phyloP scores from a whole-genome alignment of 73 alveolate species.

The Tetrahymena borealis region DNA sequence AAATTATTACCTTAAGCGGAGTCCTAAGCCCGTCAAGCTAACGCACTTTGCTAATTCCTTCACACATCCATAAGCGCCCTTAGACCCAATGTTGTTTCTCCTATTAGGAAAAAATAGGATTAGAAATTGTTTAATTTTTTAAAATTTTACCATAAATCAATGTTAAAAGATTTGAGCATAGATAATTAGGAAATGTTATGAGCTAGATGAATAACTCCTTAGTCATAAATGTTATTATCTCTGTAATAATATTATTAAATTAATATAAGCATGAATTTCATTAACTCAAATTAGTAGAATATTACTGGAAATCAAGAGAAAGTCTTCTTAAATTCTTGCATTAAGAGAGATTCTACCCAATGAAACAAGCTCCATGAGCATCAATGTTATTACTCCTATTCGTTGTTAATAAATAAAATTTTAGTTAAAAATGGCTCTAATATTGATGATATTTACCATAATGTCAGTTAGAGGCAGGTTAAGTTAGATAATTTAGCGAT shows the following conservation, averaged over 20 bases:
- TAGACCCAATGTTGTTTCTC: neutral
- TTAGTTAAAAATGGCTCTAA: neutral
- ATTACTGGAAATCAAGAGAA: neutral
- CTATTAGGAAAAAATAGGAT: neutral
- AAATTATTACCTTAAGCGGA: neutral
- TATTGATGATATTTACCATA: neutral
- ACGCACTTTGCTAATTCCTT: neutral
- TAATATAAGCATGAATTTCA: neutral
- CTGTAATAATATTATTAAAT: neutral
- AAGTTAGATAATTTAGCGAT: neutral
- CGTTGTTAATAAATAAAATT: neutral
- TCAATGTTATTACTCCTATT: neutral
- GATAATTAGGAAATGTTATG: neutral
- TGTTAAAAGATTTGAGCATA: neutral
- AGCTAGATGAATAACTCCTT: neutral
- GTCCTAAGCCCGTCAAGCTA: neutral
- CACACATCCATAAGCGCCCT: neutral
- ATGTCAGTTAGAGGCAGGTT: neutral
- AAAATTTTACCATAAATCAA: neutral
- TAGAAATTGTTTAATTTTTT: neutral
- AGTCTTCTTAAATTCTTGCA: constrained; percentile 1
- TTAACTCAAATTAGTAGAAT: neutral
- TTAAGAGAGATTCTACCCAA: neutral
- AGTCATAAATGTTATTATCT: neutral
- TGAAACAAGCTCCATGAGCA: neutral